These are phyloP conservation scores for Stemphylium beticola DNA, from an alignment of 2,329 filamentous ascomycete genomes.

Conservation along the genomic window DNA sequence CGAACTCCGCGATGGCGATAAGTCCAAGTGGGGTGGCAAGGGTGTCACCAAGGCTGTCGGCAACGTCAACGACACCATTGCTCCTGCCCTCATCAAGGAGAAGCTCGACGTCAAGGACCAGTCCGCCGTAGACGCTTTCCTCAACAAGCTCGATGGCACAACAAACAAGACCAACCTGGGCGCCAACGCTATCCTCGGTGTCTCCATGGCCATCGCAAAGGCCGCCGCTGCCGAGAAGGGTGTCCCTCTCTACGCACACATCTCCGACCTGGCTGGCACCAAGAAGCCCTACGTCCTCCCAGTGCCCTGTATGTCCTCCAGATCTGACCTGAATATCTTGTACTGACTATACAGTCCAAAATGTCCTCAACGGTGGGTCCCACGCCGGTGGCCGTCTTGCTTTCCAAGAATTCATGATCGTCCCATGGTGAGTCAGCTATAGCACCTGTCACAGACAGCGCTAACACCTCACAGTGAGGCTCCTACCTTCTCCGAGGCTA, in stretches of 20 bases:
- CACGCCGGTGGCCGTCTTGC: slow-evolving; percentile 91
- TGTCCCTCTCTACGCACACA: slow-evolving; percentile 64
- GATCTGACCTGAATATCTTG: not conserved
- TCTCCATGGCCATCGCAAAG: slow-evolving; percentile 65
- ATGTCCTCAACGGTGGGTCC: slow-evolving; percentile 73
- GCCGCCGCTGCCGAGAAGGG: slow-evolving; percentile 62
- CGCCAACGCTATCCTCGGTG: slow-evolving; percentile 66
- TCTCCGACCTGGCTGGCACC: slow-evolving; percentile 60
- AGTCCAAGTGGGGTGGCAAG: slow-evolving; percentile 61
- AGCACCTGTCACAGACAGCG: slow-evolving; percentile 17
- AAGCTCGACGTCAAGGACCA: slow-evolving; percentile 62
- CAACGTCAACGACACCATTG: slow-evolving; percentile 63
- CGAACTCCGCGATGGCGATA: slow-evolving; percentile 61
- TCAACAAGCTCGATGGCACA: slow-evolving; percentile 62
- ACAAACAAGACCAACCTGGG: slow-evolving; percentile 65
- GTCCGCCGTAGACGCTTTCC: slow-evolving; percentile 60
- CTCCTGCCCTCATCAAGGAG: slow-evolving; percentile 61
- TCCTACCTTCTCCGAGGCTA: slow-evolving; percentile 90
- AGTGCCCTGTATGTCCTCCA: slow-evolving; percentile 53
- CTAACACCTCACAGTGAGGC: slow-evolving; percentile 64
- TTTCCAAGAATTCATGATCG: slow-evolving; percentile 66
- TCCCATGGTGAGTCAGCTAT: slow-evolving; percentile 51
- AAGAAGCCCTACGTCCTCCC: slow-evolving; percentile 63
- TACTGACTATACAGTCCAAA: slow-evolving; percentile 43
- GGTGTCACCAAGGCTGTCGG: slow-evolving; percentile 62